Base-by-base conservation (phyloP, 106 monocot genomes). In the Cymbidium sinense region DNA sequence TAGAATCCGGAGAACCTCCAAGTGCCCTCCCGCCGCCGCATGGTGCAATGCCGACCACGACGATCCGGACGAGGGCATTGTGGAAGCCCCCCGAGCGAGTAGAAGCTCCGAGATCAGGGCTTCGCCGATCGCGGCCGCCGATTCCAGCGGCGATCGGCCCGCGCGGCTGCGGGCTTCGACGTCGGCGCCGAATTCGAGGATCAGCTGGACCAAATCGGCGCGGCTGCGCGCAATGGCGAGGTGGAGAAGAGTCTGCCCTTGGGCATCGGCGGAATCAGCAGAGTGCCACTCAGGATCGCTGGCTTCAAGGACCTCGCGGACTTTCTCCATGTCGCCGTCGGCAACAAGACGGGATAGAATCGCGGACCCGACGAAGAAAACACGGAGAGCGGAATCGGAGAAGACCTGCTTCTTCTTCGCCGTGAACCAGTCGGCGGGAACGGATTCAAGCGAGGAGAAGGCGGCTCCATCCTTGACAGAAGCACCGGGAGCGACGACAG, bases 381-480 rank as follows among this genome's bases (percentile, higher is more conserved):
- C 28, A 55, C 72, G 37, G 50, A 88, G 52, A 50, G 77, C 85
- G 58, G 79, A 80, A 43, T 88, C 85, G 5, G 43, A 73, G 74
- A 88, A 88, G 34, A 88, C 88, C 64, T 88, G 88, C 77, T 88
- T 88, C 85, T 80, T 88, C 79, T 70, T 85, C 19, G 82, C 44
- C 20, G 82, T 80, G 82, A 88, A 88, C 88, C 88, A 88, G 62
- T 88, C 88, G 29, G 13, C 31, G n/a, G 81, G 83, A 20, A 87
- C 81, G 51, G 87, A 75, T 55, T 87, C 87, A 25, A 69, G 55
- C 23, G 44, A 43, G 27, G 74, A 74, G 11, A 39, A 41, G 5
- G 75, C 44, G 58, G 55, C 23, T 21, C 70, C 54, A 33, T 77
- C 79, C 82, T 78, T 83, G 29, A 74, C 80, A 7, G 77, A 35